A percentile compares a stretch with the other conserved stretches of the same genome.
Evolutionary conservation across 305 asterid species (phyloP).

Genomic region (Nicotiana rustica): DNA sequence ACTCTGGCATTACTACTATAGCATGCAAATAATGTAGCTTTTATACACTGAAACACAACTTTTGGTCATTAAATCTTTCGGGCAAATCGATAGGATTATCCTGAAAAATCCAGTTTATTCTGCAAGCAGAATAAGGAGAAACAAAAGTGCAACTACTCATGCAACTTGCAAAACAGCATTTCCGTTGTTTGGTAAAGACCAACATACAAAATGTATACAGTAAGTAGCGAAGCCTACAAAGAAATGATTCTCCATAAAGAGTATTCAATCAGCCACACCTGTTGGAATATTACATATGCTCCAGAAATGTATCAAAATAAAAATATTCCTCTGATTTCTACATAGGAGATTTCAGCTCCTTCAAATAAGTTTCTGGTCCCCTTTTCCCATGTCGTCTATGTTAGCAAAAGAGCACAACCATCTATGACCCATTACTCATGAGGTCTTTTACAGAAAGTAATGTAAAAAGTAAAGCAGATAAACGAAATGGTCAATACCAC

Average conservation of each 20-base stretch:
- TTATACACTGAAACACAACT: not conserved
- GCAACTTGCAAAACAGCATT: not conserved
- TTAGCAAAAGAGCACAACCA: not conserved
- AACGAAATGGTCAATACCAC: not conserved
- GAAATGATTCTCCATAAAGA: not conserved
- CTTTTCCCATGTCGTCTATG: not conserved
- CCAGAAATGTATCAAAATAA: not conserved
- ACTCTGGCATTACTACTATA: not conserved
- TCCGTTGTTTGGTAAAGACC: not conserved
- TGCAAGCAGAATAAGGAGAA: not conserved
- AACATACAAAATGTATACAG: not conserved
- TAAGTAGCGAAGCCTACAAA: not conserved
- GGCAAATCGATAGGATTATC: not conserved
- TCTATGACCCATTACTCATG: not conserved
- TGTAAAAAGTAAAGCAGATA: not conserved
- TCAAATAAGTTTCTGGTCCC: not conserved
- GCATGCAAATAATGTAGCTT: not conserved
- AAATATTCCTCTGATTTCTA: not conserved
- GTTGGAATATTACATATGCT: not conserved
- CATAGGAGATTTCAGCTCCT: not conserved
- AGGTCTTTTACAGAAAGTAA: conserved; percentile 14
- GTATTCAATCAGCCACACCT: not conserved
- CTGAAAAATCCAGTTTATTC: not conserved
- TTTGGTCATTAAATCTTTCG: not conserved
- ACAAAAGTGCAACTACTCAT: not conserved